Percentiles rank a stretch among this genome's conserved stretches.
These are phyloP conservation scores for Flagelloscypha sp. DNA, from an alignment of 768 basidiomycete genomes.

Conservation along the genomic window DNA sequence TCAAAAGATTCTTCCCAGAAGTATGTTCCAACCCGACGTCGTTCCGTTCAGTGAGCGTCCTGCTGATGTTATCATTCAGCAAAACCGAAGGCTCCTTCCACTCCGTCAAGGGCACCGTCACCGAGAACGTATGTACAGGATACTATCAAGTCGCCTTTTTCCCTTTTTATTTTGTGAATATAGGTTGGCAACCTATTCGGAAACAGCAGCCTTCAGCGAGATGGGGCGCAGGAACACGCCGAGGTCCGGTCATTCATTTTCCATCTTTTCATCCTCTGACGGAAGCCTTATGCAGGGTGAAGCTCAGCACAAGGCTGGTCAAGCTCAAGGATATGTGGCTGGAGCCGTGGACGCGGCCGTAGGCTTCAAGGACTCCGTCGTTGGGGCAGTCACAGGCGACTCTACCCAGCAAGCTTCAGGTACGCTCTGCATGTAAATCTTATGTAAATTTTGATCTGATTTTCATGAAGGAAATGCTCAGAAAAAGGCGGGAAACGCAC, in stretches of 20 bases:
- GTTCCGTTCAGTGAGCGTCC: no score
- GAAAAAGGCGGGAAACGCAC: no score
- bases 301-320: conserved; percentile 34
- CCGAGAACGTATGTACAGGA: conserved; percentile 20
- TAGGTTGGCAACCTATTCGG: conserved; percentile 14
- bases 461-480: no score
- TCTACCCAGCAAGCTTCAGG: conserved; percentile 38
- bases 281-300: conserved; percentile 26
- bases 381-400: conserved; percentile 48
- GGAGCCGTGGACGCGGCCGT: conserved; percentile 34
- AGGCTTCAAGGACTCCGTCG: conserved; percentile 45
- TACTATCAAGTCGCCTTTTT: no score
- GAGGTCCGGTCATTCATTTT: no score
- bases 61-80: conserved; percentile 16
- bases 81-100: conserved; percentile 25
- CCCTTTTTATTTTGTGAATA: no score
- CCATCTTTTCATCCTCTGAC: conserved; percentile 22
- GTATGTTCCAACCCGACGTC: no score
- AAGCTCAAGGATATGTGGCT: conserved; percentile 42
- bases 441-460: no score
- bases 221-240: conserved; percentile 44
- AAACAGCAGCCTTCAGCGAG: no score
- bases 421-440: conserved; percentile 8
- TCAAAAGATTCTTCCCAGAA: no score
- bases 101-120: conserved; percentile 24